These are phyloP conservation scores for Monosporascus sp. DNA, from an alignment of 2,329 filamentous ascomycete species.

Conservation along the genomic window DNA sequence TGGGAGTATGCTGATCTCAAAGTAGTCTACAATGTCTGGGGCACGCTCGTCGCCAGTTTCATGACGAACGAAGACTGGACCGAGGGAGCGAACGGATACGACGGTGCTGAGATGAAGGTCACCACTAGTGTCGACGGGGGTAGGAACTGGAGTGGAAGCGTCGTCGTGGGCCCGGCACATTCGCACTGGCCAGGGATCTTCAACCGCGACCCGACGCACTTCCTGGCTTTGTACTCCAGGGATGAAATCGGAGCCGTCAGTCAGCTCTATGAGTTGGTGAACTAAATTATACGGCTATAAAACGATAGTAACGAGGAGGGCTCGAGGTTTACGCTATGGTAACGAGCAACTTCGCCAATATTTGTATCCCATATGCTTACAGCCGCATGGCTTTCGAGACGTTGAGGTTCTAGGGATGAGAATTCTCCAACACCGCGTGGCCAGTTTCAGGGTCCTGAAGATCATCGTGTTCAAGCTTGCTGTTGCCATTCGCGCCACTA, in stretches of 20 bases:
- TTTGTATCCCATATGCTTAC: no score
- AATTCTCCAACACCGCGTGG: no score
- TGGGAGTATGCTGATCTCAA: background rate
- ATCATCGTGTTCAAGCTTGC: no score
- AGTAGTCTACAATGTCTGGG: conserved; percentile 34
- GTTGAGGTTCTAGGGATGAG: no score
- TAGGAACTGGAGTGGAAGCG: conserved; percentile 19
- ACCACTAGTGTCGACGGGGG: conserved; percentile 23
- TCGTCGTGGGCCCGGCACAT: conserved; percentile 19
- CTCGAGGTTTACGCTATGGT: no score
- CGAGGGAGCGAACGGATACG: conserved; percentile 8
- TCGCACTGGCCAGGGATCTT: conserved; percentile 30
- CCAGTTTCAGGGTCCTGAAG: no score
- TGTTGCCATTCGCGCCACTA: no score
- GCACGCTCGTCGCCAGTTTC: conserved; percentile 37
- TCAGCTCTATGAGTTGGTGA: conserved; percentile 15
- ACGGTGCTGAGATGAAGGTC: conserved; percentile 28
- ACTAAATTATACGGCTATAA: conserved; percentile 2
- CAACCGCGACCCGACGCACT: conserved; percentile 18
- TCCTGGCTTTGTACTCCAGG: conserved; percentile 23
- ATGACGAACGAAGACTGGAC: conserved; percentile 38
- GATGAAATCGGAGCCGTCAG: conserved; percentile 21
- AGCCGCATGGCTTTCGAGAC: no score
- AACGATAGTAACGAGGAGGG: background rate
- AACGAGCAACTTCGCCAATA: no score